phyloP scores from a whole-genome alignment of 2,329 filamentous ascomycete genomes.

The Colletotrichum costaricense region DNA sequence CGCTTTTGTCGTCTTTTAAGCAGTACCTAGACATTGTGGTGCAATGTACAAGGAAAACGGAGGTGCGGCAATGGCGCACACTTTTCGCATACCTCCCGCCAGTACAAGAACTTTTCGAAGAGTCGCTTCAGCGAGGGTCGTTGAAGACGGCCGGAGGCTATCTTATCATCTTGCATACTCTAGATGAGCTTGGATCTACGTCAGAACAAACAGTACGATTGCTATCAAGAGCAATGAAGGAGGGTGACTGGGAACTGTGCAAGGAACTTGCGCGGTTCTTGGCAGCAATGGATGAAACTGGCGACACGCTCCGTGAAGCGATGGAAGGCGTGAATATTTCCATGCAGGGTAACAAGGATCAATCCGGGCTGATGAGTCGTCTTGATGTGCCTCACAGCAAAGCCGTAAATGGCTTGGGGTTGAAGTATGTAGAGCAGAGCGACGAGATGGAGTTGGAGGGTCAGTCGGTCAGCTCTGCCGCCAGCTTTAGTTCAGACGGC shows the following conservation, averaged over 20 bases:
- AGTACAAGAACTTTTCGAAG: slow-evolving; percentile 91
- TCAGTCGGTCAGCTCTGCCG: slow-evolving; percentile 50
- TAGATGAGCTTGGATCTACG: slow-evolving; percentile 75
- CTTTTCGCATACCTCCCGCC: slow-evolving; percentile 92
- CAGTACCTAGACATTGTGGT: slow-evolving; percentile 95
- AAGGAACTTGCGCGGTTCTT: slow-evolving; percentile 95
- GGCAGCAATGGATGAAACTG: slow-evolving; percentile 89
- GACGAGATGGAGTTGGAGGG: slow-evolving; percentile 50
- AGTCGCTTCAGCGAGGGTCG: slow-evolving; percentile 84
- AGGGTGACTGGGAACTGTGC: slow-evolving; percentile 94
- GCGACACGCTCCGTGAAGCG: slow-evolving; percentile 80
- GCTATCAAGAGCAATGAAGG: slow-evolving; percentile 82
- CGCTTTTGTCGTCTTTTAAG: slow-evolving; percentile 77
- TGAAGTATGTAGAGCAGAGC: slow-evolving; percentile 45
- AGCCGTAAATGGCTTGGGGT: slow-evolving; percentile 44
- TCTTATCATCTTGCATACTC: slow-evolving; percentile 90
- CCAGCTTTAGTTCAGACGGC: slow-evolving; percentile 48
- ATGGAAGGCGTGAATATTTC: slow-evolving; percentile 70
- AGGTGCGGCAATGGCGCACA: slow-evolving; percentile 93
- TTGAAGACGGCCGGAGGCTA: slow-evolving; percentile 97
- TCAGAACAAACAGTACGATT: slow-evolving; percentile 85
- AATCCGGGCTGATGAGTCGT: slow-evolving; percentile 30
- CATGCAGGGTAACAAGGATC: slow-evolving; percentile 38
- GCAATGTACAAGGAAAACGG: slow-evolving; percentile 96
- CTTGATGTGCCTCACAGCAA: slow-evolving; percentile 36